Evolutionary conservation across 345 rosid species (phyloP).

Genomic region (Linum trigynum): DNA sequence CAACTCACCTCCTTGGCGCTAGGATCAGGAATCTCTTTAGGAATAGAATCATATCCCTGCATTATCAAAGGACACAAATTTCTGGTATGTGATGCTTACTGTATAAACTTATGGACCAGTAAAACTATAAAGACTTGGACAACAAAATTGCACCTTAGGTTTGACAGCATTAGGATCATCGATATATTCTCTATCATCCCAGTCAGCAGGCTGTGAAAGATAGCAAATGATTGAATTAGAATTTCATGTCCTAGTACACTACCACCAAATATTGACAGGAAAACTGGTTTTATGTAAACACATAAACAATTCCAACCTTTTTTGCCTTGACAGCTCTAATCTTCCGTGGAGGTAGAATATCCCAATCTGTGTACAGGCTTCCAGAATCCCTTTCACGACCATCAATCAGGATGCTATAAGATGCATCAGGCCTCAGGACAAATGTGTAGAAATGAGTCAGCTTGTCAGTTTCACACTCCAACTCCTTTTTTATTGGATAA

Average conservation of each 20-base stretch:
- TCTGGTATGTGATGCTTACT: background rate
- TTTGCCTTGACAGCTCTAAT: slow-evolving; percentile 64
- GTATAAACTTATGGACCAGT: background rate
- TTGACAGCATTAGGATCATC: slow-evolving; percentile 36
- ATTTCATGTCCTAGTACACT: background rate
- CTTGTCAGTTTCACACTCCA: slow-evolving; percentile 93
- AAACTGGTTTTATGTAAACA: no score
- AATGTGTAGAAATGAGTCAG: slow-evolving; percentile 88
- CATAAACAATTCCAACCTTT: slow-evolving; percentile 36
- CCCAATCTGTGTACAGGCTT: slow-evolving; percentile 92
- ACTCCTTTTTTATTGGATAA: slow-evolving; percentile 75
- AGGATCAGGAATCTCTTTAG: slow-evolving; percentile 35
- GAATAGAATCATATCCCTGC: slow-evolving; percentile 38
- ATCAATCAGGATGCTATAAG: slow-evolving; percentile 73
- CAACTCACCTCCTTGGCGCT: slow-evolving; percentile 32
- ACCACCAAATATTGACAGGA: no score
- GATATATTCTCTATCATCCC: slow-evolving; percentile 6
- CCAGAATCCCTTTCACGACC: slow-evolving; percentile 83
- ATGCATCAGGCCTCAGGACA: slow-evolving; percentile 85
- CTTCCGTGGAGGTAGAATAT: slow-evolving; percentile 84
- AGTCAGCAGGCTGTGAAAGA: slow-evolving; percentile 3
- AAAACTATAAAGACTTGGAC: background rate
- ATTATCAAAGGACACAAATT: slow-evolving; percentile 6
- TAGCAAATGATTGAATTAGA: background rate
- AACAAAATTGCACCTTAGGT: slow-evolving; percentile 48